A percentile compares a stretch with the other conserved stretches of the same genome.
Evolutionary conservation across 352 stramenopile species (phyloP).

Genomic region (Phytophthora europaea): DNA sequence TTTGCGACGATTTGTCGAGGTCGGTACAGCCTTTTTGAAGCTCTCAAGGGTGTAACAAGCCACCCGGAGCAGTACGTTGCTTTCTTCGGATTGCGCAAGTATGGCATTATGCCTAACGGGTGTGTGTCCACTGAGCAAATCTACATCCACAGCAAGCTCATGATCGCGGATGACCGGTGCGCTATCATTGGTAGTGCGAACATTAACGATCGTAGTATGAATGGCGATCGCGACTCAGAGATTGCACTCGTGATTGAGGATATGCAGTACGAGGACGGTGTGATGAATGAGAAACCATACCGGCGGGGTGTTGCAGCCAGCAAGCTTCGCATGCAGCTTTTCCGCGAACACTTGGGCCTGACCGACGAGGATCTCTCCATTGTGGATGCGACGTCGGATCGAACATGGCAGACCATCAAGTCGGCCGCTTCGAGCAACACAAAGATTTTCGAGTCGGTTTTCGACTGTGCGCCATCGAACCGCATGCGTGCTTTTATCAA

Average conservation of each 20-base stretch:
- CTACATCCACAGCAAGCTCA: constrained; percentile 94
- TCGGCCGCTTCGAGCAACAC: constrained; percentile 71
- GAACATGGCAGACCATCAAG: constrained; percentile 74
- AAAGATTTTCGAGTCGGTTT: constrained; percentile 85
- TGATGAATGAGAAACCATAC: constrained; percentile 82
- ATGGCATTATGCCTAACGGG: constrained; percentile 83
- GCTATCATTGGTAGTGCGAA: constrained; percentile 95
- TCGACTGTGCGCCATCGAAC: constrained; percentile 88
- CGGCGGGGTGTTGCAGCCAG: constrained; percentile 69
- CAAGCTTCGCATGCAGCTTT: constrained; percentile 80
- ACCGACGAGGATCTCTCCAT: constrained; percentile 65
- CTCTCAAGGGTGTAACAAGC: constrained; percentile 68
- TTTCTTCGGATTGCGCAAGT: constrained; percentile 89
- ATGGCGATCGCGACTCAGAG: constrained; percentile 91
- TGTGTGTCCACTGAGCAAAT: constrained; percentile 89
- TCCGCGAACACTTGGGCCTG: constrained; percentile 85
- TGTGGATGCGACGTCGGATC: constrained; percentile 66
- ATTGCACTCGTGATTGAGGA: constrained; percentile 90
- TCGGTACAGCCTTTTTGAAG: constrained; percentile 81
- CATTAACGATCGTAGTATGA: constrained; percentile 97
- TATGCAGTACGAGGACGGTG: constrained; percentile 79
- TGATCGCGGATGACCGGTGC: constrained; percentile 92
- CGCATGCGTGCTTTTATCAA: constrained; percentile 78
- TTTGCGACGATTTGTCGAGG: constrained; percentile 88
- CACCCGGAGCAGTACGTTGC: constrained; percentile 81